These are phyloP conservation scores for Boletus subparvulus DNA, from an alignment of 768 basidiomycete species.

Conservation along the genomic window DNA sequence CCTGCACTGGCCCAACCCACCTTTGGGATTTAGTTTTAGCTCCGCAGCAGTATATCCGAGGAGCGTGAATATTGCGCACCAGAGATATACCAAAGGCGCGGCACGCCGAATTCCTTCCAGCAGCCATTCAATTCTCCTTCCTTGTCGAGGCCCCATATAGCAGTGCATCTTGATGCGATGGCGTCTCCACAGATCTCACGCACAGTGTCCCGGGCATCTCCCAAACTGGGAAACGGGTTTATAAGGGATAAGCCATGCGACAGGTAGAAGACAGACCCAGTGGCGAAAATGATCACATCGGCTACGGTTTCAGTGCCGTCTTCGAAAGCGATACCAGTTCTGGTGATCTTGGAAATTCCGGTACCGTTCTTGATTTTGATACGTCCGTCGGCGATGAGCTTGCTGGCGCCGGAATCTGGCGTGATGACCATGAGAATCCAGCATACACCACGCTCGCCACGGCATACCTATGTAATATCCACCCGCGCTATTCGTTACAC, in stretches of 20 bases:
- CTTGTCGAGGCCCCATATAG: constrained; percentile 58
- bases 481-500: constrained; percentile 27
- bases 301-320: constrained; percentile 26
- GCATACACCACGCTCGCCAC: too few species aligned
- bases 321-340: constrained; percentile 21
- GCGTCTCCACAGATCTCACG: constrained; percentile 45
- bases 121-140: constrained; percentile 57
- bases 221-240: constrained; percentile 35
- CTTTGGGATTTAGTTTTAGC: background rate
- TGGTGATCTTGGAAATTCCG: constrained; percentile 26
- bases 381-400: constrained; percentile 43
- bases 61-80: background rate
- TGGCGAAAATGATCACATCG: constrained; percentile 29
- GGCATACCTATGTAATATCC: constrained; percentile 39
- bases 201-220: constrained; percentile 40
- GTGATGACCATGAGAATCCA: background rate
- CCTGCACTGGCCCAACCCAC: constrained; percentile 2
- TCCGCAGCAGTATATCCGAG: background rate
- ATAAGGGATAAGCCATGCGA: background rate
- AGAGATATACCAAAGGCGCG: constrained; percentile 2
- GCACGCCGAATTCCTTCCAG: constrained; percentile 22
- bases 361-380: constrained; percentile 50
- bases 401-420: constrained; percentile 36
- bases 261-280: constrained; percentile 6
- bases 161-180: constrained; percentile 41